These are phyloP conservation scores for Zygosaccharomyces sapae DNA, from an alignment of 1,139 yeast species.

Conservation along the genomic window DNA sequence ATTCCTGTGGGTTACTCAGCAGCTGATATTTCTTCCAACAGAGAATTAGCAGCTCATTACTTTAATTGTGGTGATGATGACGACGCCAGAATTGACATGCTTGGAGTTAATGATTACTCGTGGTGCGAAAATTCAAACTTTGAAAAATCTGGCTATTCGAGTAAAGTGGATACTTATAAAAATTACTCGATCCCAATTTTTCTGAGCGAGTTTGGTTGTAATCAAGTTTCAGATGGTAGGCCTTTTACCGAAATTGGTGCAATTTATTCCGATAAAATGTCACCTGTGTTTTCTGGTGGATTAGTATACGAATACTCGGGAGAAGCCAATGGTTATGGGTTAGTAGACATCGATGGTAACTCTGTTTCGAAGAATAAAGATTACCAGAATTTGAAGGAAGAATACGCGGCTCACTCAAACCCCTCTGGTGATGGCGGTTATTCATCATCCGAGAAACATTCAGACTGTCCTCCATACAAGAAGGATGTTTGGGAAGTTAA, in stretches of 20 bases:
- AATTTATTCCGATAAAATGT: constrained; percentile 61
- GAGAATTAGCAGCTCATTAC: constrained; percentile 72
- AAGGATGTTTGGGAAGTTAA: constrained; percentile 54
- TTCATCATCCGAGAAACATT: constrained; percentile 44
- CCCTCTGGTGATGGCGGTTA: constrained; percentile 78
- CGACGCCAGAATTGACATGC: constrained; percentile 65
- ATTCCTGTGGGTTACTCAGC: constrained; percentile 91
- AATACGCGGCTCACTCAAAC: constrained; percentile 47
- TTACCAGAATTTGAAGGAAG: constrained; percentile 50
- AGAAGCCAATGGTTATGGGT: constrained; percentile 61
- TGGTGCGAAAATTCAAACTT: constrained; percentile 86
- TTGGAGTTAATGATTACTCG: constrained; percentile 89
- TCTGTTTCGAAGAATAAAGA: constrained; percentile 49
- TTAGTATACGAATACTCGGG: constrained; percentile 74
- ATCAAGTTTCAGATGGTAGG: constrained; percentile 44
- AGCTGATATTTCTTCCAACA: constrained; percentile 70
- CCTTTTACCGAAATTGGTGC: constrained; percentile 65
- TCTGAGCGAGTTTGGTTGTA: constrained; percentile 93
- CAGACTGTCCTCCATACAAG: constrained; percentile 63
- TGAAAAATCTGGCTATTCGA: constrained; percentile 65
- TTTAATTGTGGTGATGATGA: constrained; percentile 75
- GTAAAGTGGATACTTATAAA: constrained; percentile 60
- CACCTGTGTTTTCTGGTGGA: constrained; percentile 72
- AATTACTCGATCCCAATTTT: constrained; percentile 75
- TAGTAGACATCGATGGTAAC: constrained; percentile 48